Percentiles rank a stretch among this genome's conserved stretches.
These are phyloP conservation scores for Neonectria magnoliae DNA, from an alignment of 2,329 filamentous ascomycete species.

Conservation along the genomic window DNA sequence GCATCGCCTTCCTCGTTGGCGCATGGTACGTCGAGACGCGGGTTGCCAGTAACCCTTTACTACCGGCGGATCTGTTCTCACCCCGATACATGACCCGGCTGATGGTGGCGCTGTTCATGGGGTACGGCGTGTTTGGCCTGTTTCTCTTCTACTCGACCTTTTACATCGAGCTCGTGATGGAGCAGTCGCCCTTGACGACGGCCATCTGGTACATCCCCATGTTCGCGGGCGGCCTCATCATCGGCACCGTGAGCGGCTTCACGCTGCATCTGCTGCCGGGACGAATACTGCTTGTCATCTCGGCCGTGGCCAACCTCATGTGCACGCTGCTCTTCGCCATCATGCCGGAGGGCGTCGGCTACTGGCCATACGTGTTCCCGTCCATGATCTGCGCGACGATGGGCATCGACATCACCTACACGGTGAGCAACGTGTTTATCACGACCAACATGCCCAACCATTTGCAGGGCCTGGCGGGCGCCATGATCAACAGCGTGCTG, in stretches of 20 bases:
- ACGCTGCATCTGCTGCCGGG: constrained; percentile 66
- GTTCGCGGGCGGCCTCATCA: constrained; percentile 66
- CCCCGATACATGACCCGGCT: constrained; percentile 68
- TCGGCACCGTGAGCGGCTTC: constrained; percentile 63
- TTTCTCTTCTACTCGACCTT: constrained; percentile 72
- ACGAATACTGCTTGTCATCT: constrained; percentile 61
- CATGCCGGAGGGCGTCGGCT: constrained; percentile 61
- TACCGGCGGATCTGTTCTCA: constrained; percentile 70
- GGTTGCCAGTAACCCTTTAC: constrained; percentile 67
- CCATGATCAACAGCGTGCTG: constrained; percentile 69
- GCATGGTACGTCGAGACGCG: constrained; percentile 72
- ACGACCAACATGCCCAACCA: constrained; percentile 68
- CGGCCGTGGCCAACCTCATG: constrained; percentile 61
- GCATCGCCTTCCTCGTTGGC: constrained; percentile 59
- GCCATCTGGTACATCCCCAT: constrained; percentile 69
- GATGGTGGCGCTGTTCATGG: constrained; percentile 61
- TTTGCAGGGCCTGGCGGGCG: constrained; percentile 72
- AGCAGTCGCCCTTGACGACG: constrained; percentile 61
- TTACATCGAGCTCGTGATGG: constrained; percentile 67
- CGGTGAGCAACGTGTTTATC: constrained; percentile 73
- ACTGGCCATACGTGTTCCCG: constrained; percentile 74
- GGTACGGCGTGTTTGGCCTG: constrained; percentile 65
- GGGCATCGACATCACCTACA: constrained; percentile 74
- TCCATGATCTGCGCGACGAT: constrained; percentile 68
- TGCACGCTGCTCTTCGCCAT: constrained; percentile 65